Evolutionary conservation across 441 rosid species (phyloP), one percentile per base, ranked within the genome.

Genomic region (Arabidopsis lyrata): DNA sequence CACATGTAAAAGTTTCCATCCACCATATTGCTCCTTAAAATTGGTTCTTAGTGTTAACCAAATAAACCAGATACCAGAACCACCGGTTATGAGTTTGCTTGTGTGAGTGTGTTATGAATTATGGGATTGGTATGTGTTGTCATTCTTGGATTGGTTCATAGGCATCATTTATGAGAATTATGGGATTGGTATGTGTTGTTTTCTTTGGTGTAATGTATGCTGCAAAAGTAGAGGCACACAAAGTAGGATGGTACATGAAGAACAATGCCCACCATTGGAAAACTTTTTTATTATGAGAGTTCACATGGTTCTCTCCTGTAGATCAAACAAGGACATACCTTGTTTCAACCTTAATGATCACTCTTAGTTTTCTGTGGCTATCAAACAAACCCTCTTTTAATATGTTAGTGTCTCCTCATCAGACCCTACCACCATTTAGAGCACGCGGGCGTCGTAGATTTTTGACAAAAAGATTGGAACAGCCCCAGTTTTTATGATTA

Each of bases 221-320:
- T 70, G 22, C 71, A 41, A 76, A 32, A 64, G 36, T 78, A 74
- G 74, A 70, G 72, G 63, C 66, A 74, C 62, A 63, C 27, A 62
- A 41, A 67, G 67, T 63, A 29, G 44, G 66, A 62, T 41, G 72
- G 81, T 61, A 69, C 74, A 55, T 56, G 12, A 57, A 68, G 57
- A 68, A 70, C 77, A 73, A 66, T 63, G 53, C 22, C 70, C 66
- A 63, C 74, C 61, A 32, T 39, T 68, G 71, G 63, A 27, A 73
- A 68, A 32, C 41, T 50, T 42, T 64, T 31, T 70, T n/a, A 77
- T 64, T 4, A 29, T 29, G 31, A 29, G 76, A 57, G 63, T 63
- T 77, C 80, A 77, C 80, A 70, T 77, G 80, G 80, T 64, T 71
- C 14, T 8, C 29, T 65, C 68, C 76, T 77, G 80, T 77, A 77